phyloP scores from a whole-genome alignment of 495 filamentous ascomycete species.

The Stereocaulon alpinum region DNA sequence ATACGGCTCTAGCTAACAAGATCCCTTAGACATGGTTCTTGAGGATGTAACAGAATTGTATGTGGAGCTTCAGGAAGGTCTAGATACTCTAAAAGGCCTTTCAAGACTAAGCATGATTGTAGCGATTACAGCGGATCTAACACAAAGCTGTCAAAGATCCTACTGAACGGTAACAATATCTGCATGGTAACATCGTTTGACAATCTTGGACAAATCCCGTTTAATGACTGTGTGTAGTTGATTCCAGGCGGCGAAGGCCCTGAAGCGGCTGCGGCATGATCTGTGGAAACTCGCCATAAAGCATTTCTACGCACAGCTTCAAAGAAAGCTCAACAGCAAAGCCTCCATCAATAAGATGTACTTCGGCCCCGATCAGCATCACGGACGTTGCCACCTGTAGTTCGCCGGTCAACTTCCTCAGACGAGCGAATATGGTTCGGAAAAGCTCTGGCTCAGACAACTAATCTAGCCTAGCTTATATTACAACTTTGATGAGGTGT shows the following conservation, averaged over 20 bases:
- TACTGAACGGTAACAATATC: conserved; percentile 97
- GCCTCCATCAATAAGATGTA: neutral
- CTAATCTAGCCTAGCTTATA: neutral
- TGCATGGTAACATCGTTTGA: conserved; percentile 67
- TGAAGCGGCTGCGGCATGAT: conserved; percentile 24
- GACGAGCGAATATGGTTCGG: neutral
- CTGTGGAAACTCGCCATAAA: neutral
- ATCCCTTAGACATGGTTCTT: conserved; percentile 77
- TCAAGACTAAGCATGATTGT: conserved; percentile 1
- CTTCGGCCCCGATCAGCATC: neutral
- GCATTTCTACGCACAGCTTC: neutral
- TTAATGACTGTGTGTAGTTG: conserved; percentile 41
- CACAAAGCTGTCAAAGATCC: conserved; percentile 80
- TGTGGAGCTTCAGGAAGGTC: conserved; percentile 23
- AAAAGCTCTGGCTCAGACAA: neutral
- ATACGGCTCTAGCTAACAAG: conserved; percentile 10
- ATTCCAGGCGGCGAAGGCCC: conserved; percentile 83
- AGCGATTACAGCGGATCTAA: conserved; percentile 85
- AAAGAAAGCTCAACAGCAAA: neutral
- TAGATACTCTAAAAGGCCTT: neutral
- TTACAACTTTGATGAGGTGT: conserved; percentile 1
- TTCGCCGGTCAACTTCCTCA: neutral
- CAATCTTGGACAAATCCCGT: neutral
- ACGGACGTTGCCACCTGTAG: neutral
- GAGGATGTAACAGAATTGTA: conserved; percentile 98